These are phyloP conservation scores for Phytophthora hybrid DNA, from an alignment of 352 stramenopile genomes.

Conservation along the genomic window DNA sequence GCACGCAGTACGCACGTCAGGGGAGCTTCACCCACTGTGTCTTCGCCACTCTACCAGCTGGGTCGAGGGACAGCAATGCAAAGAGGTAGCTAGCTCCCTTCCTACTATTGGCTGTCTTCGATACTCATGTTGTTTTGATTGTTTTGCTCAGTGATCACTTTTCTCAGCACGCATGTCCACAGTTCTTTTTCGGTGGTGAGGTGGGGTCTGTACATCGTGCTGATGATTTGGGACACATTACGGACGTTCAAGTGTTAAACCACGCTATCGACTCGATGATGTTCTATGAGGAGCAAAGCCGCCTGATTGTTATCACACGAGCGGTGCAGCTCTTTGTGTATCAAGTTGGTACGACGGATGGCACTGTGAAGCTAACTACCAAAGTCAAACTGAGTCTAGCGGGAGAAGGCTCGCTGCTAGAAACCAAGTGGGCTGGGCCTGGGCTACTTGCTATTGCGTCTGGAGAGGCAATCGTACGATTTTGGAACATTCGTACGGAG, in stretches of 20 bases:
- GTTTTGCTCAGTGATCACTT: slow-evolving; percentile 50
- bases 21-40: slow-evolving; percentile 89
- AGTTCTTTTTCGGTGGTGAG: slow-evolving; percentile 96
- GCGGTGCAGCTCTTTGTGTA: slow-evolving; percentile 91
- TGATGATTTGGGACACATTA: slow-evolving; percentile 93
- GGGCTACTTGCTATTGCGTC: slow-evolving; percentile 92
- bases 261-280: slow-evolving; percentile 92
- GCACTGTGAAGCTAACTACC: slow-evolving; percentile 84
- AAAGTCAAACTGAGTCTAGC: slow-evolving; percentile 92
- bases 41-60: slow-evolving; percentile 69
- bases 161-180: slow-evolving; percentile 66
- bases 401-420: slow-evolving; percentile 79
- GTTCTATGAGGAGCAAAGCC: slow-evolving; percentile 84
- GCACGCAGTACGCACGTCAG: slow-evolving; percentile 88
- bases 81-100: slow-evolving; percentile 51
- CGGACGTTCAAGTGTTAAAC: slow-evolving; percentile 88
- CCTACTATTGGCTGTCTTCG: not conserved
- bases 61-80: slow-evolving; percentile 47
- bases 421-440: slow-evolving; percentile 90
- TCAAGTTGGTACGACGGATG: slow-evolving; percentile 81
- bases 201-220: slow-evolving; percentile 91
- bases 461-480: slow-evolving; percentile 89
- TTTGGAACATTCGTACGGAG: slow-evolving; percentile 93
- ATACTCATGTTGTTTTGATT: not conserved
- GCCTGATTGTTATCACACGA: slow-evolving; percentile 92